Base-by-base conservation (phyloP, 23 red algal species). In the Gracilaria vermiculophylla region DNA sequence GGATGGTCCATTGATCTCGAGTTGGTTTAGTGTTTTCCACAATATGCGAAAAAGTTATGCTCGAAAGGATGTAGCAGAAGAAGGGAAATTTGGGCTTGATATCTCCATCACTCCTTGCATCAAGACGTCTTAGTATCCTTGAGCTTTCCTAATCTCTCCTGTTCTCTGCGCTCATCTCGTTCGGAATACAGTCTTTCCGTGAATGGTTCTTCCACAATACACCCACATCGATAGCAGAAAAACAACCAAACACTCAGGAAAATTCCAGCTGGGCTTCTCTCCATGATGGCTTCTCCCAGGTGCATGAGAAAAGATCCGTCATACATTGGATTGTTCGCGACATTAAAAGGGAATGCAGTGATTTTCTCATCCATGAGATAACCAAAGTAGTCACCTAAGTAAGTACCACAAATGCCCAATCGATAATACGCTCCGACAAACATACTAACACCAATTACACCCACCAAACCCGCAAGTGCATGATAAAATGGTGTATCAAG, bases 301-400 rank as follows among this genome's bases (percentile, higher is more conserved):
- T 95, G 94, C 31, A 92, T 67, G 41, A 98, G 14, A 29, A 86
- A 82, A 20, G 85, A 80, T 36, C 96, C 96, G 65, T 98, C 96
- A 64, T 98, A 95, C 96, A 98, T 98, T 13, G 96, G 96, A 53
- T 95, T 78, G 31, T 85, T 73, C 21, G 41, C 56, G 33, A 78
- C 25, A 49, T 48, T 93, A 55, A 98, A 98, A 10, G 96, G 96
- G 81, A 98, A 98, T 42, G 78, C 92, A 1, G 81, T 81, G n/a
- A 98, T 70, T 34, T 76, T 83, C 28, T 90, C 81, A 31, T 90
- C 53, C 67, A 84, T 83, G 39, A 95, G 75, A 36, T 95, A 81
- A 16, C 96, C 96, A 53, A 98, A 98, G 76, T 98, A 98, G 58
- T 98, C 96, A 39, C 96, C 96, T 34, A 98, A 60, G 40, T 93